Conservation (phyloP, 2,329 filamentous ascomycete species). For the Aspergillus sp. region DNA sequence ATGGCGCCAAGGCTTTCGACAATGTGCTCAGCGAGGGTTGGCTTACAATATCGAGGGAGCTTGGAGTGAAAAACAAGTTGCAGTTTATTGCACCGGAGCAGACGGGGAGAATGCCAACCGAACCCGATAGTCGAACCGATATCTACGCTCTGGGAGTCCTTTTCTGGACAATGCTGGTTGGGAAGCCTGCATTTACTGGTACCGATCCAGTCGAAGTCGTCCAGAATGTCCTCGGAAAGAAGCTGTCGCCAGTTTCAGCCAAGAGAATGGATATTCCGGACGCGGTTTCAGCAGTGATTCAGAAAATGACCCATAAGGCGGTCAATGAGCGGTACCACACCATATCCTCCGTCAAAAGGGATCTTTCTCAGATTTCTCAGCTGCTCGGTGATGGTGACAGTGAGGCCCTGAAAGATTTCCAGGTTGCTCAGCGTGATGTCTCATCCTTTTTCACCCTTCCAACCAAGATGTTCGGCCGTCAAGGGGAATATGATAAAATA, state of each 20-base stretch:
- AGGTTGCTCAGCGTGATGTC: constrained; percentile 78
- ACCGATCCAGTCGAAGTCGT: constrained; percentile 84
- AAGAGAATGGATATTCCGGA: constrained; percentile 82
- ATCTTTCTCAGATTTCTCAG: constrained; percentile 71
- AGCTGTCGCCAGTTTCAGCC: constrained; percentile 73
- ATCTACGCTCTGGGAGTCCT: constrained; percentile 89
- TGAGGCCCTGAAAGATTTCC: constrained; percentile 68
- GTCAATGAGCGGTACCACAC: constrained; percentile 88
- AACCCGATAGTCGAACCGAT: constrained; percentile 88
- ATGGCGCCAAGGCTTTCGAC: constrained; percentile 83
- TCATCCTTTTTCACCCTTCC: constrained; percentile 92
- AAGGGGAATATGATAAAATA: constrained; percentile 69
- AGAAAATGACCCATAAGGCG: constrained; percentile 88
- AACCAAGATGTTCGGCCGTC: constrained; percentile 74
- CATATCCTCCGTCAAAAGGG: constrained; percentile 78
- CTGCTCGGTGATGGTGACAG: constrained; percentile 74
- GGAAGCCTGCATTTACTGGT: constrained; percentile 76
- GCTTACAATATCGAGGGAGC: constrained; percentile 76
- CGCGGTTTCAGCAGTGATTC: constrained; percentile 76
- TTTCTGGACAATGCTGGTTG: constrained; percentile 82
- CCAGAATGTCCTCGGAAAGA: constrained; percentile 78
- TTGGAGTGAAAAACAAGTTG: constrained; percentile 84
- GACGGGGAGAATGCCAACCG: constrained; percentile 86
- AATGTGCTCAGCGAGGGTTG: constrained; percentile 87
- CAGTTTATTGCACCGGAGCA: constrained; percentile 93